Evolutionary conservation across 169 alveolate species (phyloP).

Genomic region (Plasmodium vinckei): DNA sequence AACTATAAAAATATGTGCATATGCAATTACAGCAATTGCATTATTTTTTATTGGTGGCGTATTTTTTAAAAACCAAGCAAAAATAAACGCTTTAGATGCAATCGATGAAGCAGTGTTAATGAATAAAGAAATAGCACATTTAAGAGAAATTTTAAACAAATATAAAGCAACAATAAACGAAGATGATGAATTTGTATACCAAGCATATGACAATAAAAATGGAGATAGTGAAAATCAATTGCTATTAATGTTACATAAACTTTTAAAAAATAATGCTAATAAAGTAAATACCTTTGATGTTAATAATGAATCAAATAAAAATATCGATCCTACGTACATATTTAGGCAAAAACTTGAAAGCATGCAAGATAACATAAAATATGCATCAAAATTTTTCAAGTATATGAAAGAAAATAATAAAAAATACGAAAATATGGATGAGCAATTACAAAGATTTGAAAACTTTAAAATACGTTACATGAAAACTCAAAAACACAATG

Average conservation of each 20-base stretch:
- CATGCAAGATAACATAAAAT: conserved; percentile 26
- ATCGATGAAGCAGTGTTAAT: conserved; percentile 1
- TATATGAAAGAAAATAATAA: conserved; percentile 64
- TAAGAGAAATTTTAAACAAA: conserved; percentile 13
- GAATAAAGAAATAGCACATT: conserved; percentile 28
- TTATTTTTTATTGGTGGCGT: conserved; percentile 10
- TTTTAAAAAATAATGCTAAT: conserved; percentile 15
- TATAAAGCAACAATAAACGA: conserved; percentile 6
- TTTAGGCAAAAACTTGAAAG: neutral
- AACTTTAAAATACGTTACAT: conserved; percentile 33
- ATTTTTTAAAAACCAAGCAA: conserved; percentile 1
- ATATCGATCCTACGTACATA: neutral
- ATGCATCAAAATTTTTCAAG: conserved; percentile 32
- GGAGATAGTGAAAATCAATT: neutral
- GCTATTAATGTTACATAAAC: conserved; percentile 22
- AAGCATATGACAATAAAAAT: neutral
- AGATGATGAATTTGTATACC: neutral
- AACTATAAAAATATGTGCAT: conserved; percentile 14
- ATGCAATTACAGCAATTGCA: conserved; percentile 21
- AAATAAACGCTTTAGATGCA: neutral
- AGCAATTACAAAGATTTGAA: conserved; percentile 48
- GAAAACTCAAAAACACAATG: conserved; percentile 26
- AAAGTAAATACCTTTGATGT: neutral
- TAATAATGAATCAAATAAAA: conserved; percentile 1
- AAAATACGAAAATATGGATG: conserved; percentile 29